Percentiles rank a stretch among this genome's conserved stretches.
These are phyloP conservation scores for Nematocida sp. DNA, from an alignment of 371 early-diverging fungal species.

Conservation along the genomic window DNA sequence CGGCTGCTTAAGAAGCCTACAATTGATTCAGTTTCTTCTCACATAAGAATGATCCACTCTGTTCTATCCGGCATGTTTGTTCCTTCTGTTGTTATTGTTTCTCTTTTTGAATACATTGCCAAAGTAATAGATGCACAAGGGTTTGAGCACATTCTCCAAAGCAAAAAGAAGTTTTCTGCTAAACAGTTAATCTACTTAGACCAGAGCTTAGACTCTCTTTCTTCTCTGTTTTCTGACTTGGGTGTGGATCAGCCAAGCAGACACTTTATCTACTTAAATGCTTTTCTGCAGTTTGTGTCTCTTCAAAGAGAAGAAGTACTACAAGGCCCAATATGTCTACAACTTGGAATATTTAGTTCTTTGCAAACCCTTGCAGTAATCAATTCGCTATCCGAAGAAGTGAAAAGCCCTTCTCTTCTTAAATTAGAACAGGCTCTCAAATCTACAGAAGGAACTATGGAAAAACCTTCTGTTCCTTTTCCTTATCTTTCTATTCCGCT, in stretches of 20 bases:
- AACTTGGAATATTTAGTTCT: slow-evolving; percentile 39
- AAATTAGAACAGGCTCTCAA: slow-evolving; percentile 30
- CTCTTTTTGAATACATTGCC: slow-evolving; percentile 33
- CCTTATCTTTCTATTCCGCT: slow-evolving; percentile 16
- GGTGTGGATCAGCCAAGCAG: neutral
- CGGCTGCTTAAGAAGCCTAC: slow-evolving; percentile 38
- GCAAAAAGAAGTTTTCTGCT: slow-evolving; percentile 4
- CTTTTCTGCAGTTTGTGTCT: slow-evolving; percentile 36
- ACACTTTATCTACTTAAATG: slow-evolving; percentile 11
- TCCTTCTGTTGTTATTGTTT: slow-evolving; percentile 11
- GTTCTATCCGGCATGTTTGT: neutral
- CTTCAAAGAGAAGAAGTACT: slow-evolving; percentile 29
- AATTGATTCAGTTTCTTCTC: slow-evolving; percentile 35
- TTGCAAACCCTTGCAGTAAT: slow-evolving; percentile 40
- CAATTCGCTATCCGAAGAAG: slow-evolving; percentile 10
- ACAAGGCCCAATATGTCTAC: neutral
- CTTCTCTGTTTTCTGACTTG: slow-evolving; percentile 16
- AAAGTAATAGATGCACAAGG: slow-evolving; percentile 20
- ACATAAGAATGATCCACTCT: slow-evolving; percentile 33
- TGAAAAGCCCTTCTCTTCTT: neutral
- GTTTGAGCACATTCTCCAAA: slow-evolving; percentile 37
- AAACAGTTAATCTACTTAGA: slow-evolving; percentile 21
- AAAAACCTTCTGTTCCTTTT: neutral
- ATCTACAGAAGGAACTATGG: neutral
- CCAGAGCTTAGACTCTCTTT: slow-evolving; percentile 23